phyloP scores from a whole-genome alignment of 257 asterid genomes.

The Salvia splendens region DNA sequence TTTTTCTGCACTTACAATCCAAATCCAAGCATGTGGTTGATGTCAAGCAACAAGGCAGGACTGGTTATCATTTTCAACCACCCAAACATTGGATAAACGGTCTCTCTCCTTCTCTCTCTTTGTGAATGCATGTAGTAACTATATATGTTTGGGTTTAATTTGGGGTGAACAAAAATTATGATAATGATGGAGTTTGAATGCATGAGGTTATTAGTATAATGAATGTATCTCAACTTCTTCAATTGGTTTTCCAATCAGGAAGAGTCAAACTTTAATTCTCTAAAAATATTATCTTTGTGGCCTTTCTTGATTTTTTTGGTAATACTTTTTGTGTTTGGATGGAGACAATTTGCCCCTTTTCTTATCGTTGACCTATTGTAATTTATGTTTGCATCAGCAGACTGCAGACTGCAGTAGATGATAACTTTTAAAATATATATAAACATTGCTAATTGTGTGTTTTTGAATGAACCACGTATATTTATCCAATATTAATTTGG shows the following conservation, averaged over 20 bases:
- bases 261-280: not conserved
- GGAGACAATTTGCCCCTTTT: not conserved
- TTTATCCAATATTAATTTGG: too few relatives aligned
- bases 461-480: not conserved
- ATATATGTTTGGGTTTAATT: not conserved
- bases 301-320: not conserved
- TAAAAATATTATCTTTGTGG: not conserved
- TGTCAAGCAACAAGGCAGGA: slow-evolving; percentile 41
- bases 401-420: not conserved
- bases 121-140: not conserved
- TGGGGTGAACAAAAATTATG: not conserved
- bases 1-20: slow-evolving; percentile 33
- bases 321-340: not conserved
- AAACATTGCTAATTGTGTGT: not conserved
- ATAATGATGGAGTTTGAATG: not conserved
- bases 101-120: not conserved
- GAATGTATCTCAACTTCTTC: slow-evolving; percentile 2
- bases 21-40: slow-evolving; percentile 21
- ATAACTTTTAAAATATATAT: not conserved
- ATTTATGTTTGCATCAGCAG: not conserved
- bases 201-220: slow-evolving; percentile 7
- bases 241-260: slow-evolving; percentile 8
- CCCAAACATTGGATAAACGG: slow-evolving; percentile 64
- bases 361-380: not conserved
- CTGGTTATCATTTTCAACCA: slow-evolving; percentile 72